Evolutionary conservation across 2,329 filamentous ascomycete species (phyloP).

Genomic region (Stagonosporopsis rhizophila): DNA sequence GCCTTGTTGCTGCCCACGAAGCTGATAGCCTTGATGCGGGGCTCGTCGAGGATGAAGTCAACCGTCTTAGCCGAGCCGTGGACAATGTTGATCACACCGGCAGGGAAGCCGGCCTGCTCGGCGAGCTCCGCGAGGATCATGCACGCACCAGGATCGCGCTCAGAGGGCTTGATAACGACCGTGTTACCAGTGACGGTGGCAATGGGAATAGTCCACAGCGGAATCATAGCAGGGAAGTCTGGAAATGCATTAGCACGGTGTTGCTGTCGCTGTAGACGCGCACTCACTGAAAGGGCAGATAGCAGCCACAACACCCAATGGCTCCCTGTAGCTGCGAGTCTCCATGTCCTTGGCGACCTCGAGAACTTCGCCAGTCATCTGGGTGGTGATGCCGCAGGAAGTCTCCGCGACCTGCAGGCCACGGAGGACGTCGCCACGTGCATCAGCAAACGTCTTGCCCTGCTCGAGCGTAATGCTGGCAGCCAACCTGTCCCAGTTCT

Average conservation of each 20-base stretch:
- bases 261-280: not conserved
- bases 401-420: constrained; percentile 87
- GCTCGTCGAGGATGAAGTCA: constrained; percentile 85
- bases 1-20: constrained; percentile 90
- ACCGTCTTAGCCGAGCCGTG: constrained; percentile 83
- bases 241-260: constrained; percentile 30
- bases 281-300: constrained; percentile 85
- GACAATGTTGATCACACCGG: constrained; percentile 82
- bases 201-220: constrained; percentile 88
- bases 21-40: constrained; percentile 83
- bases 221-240: constrained; percentile 94
- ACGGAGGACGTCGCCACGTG: constrained; percentile 79
- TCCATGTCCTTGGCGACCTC: constrained; percentile 93
- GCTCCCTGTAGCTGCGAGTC: constrained; percentile 81
- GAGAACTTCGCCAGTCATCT: constrained; percentile 82
- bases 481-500: constrained; percentile 85
- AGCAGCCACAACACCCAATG: constrained; percentile 79
- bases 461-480: constrained; percentile 88
- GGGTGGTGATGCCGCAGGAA: constrained; percentile 78
- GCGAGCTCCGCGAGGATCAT: constrained; percentile 86
- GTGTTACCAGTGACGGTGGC: constrained; percentile 86
- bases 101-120: constrained; percentile 80
- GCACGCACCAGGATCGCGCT: constrained; percentile 81
- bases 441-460: constrained; percentile 87
- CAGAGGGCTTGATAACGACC: constrained; percentile 83